Conservation (phyloP, 2,329 filamentous ascomycete species). For the Phyllosticta citribraziliensis region DNA sequence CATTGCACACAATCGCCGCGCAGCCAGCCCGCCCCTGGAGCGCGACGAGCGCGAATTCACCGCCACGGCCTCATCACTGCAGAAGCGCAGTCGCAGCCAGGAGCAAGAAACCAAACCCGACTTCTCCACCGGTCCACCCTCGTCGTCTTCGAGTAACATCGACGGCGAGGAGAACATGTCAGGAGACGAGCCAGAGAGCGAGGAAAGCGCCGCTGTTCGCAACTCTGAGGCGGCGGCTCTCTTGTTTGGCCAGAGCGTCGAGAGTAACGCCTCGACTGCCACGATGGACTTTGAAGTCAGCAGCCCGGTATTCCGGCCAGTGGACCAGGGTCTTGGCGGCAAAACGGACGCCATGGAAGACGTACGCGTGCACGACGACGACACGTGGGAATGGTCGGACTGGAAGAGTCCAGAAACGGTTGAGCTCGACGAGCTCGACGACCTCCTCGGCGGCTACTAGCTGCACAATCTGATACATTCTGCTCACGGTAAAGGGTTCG, state of each 20-base stretch:
- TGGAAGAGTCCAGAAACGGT: slow-evolving; percentile 73
- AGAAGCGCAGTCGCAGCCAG: slow-evolving; percentile 42
- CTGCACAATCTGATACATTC: neutral
- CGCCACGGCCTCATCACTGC: slow-evolving; percentile 81
- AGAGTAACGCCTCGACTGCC: neutral
- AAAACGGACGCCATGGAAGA: slow-evolving; percentile 18
- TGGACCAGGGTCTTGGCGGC: slow-evolving; percentile 21
- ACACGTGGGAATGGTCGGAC: slow-evolving; percentile 30
- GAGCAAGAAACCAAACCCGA: slow-evolving; percentile 26
- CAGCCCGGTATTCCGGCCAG: slow-evolving; percentile 37
- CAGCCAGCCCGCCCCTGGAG: slow-evolving; percentile 81
- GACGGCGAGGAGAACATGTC: slow-evolving; percentile 26
- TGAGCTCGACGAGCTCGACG: slow-evolving; percentile 86
- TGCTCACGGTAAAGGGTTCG: neutral
- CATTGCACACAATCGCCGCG: slow-evolving; percentile 53
- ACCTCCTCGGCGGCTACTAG: slow-evolving; percentile 67
- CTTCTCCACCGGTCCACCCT: slow-evolving; percentile 29
- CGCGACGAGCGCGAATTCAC: slow-evolving; percentile 96
- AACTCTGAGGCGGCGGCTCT: slow-evolving; percentile 40
- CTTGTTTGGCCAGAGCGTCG: slow-evolving; percentile 36
- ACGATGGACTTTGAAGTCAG: slow-evolving; percentile 21
- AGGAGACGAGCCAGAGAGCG: slow-evolving; percentile 33
- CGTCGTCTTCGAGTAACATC: slow-evolving; percentile 17
- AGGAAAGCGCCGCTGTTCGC: slow-evolving; percentile 40
- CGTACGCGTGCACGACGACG: slow-evolving; percentile 24